Evolutionary conservation across 108 stramenopile species (phyloP), one percentile per base, ranked within the genome.

Genomic region (Pseudonitzschia multiseries): DNA sequence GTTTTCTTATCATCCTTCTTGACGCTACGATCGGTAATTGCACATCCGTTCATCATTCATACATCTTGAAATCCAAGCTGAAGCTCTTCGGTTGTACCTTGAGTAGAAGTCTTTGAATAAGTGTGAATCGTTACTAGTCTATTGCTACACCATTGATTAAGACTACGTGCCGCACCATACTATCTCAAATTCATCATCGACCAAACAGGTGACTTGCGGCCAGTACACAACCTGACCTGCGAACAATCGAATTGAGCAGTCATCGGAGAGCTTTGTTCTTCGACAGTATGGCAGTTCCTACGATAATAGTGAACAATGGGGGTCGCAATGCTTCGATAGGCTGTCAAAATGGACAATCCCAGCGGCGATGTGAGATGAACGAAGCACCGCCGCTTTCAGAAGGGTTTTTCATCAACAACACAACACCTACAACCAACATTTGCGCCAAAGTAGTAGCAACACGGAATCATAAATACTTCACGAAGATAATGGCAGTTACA

Each of bases 221-320:
- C 46, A 48, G 46, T 48, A 48, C 46, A 48, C 17, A 14, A 18
- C 46, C 46, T 48, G 46, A 48, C 46, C 46, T 48, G 17, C 14
- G 46, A 48, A 48, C 54, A 56, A 56, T 56, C 26, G 54, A 56
- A 56, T 56, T 24, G 54, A 56, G 26, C 54, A 22, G 54, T 10
- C 10, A 1, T 56, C 4, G 46, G 18, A 18, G 46, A 48, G 14
- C 46, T 48, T 18, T 48, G 14, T 18, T 48, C 46, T 40, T 40
- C 5, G 61, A 29, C 32, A 62, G n/a, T 40, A 62, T 62, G 61
- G 33, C 61, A 40, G 33, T 33, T 4, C 61, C 13, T 31, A 24
- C 32, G 22, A 62, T 62, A 62, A 62, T 62, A 62, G 8, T 62
- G 33, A 62, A 40, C 36, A 62, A 29, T 8, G 32, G 14, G 61